Conservation (phyloP, 2,329 filamentous ascomycete species). For the Pyrenophora graminea region DNA sequence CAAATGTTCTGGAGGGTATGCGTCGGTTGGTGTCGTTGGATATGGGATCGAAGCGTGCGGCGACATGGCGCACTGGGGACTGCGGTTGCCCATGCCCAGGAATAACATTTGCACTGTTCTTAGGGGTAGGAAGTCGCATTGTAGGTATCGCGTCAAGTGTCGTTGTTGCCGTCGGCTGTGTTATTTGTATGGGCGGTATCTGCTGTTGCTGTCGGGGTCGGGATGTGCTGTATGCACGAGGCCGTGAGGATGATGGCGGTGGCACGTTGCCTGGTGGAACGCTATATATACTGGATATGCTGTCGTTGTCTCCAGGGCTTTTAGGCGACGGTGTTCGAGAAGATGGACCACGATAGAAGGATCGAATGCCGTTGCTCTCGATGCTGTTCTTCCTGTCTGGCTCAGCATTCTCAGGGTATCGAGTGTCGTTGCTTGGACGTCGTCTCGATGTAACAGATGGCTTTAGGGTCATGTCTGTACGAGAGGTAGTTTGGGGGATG, state of each 20-base stretch:
- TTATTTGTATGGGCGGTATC: constrained; percentile 19
- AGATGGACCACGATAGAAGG: constrained; percentile 27
- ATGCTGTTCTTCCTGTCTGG: constrained; percentile 35
- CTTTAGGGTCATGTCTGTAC: constrained; percentile 37
- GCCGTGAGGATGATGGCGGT: constrained; percentile 52
- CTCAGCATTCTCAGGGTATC: constrained; percentile 35
- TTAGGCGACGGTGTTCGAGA: constrained; percentile 42
- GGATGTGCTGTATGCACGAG: constrained; percentile 32
- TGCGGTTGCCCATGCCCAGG: constrained; percentile 52
- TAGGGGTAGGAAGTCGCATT: constrained; percentile 31
- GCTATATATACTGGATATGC: constrained; percentile 51
- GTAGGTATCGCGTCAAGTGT: constrained; percentile 12
- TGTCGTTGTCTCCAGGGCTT: constrained; percentile 42
- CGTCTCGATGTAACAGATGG: constrained; percentile 37
- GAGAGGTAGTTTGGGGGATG: constrained; percentile 30
- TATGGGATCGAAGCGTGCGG: constrained; percentile 48
- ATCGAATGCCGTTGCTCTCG: constrained; percentile 35
- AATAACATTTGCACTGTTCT: constrained; percentile 43
- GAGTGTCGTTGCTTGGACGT: constrained; percentile 37
- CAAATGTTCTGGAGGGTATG: constrained; percentile 55
- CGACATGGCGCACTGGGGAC: constrained; percentile 55
- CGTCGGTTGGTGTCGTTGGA: constrained; percentile 50
- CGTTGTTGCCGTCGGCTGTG: constrained; percentile 20
- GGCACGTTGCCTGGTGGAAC: constrained; percentile 53
- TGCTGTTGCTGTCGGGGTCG: constrained; percentile 24